Base-by-base conservation (phyloP, 2,329 filamentous ascomycete species). In the Cladophialophora carrionii region DNA sequence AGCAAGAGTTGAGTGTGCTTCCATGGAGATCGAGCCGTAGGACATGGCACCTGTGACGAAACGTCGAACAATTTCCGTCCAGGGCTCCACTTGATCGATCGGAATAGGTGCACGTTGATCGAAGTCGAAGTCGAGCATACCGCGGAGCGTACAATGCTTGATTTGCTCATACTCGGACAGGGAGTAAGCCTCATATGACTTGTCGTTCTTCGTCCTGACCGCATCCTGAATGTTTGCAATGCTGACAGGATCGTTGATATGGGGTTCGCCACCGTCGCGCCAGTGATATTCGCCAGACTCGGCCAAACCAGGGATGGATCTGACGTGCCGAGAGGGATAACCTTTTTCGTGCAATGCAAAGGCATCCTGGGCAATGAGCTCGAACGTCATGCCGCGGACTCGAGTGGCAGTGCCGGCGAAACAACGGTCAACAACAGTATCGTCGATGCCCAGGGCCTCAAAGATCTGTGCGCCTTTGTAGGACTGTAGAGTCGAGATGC, bases 401-500 rank as follows among this genome's bases (percentile, higher is more conserved):
- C 94, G 91, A 60, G 92, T 96, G 7, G 94, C 93, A 62, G 94
- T 98, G 68, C 94, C 94, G 74, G 89, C 89, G 81, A 98, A 98
- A 84, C 93, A 97, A 72, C 91, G 88, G 76, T 98, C 93, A 60
- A 98, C 91, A 54, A 98, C 93, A 22, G 85, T 84, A 77, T 96
- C 93, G 74, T 97, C 93, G 37, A 97, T 88, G 79, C 94, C 94
- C 51, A 98, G 89, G 56, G 93, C 92, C 77, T 98, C 94, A 72
- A 97, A 98, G 70, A 98, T 98, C 81, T 98, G 94, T 62, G 94
- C 94, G 75, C 94, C 94, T 83, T 98, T 98, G 84, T 98, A 98
- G 71, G 90, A 94, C 74, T 94, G 92, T 53, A 98, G 83, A 34
- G 94, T 98, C 6, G 94, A 97, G 70, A 98, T 98, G 82, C 94